Conservation (phyloP, 2,329 filamentous ascomycete species). For the Alternaria sp. region DNA sequence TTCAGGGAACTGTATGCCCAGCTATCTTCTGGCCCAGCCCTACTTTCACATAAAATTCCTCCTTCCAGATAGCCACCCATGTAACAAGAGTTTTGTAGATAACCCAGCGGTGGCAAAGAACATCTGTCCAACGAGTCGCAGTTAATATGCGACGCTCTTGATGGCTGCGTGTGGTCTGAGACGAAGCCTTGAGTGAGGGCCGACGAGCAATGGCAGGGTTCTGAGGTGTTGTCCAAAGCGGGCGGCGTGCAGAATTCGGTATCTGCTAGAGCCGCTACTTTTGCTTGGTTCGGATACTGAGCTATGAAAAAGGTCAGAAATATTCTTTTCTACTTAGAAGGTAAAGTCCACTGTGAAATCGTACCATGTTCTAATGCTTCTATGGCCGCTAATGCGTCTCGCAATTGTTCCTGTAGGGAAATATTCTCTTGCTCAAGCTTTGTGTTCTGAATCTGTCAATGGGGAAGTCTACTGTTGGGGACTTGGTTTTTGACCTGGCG, state of each 20-base stretch:
- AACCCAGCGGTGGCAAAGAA: too few species aligned
- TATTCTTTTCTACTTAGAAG: too few species aligned
- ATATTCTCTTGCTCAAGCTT: slow-evolving; percentile 8
- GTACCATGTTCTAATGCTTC: slow-evolving; percentile 12
- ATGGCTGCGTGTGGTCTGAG: not conserved
- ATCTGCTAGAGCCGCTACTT: not conserved
- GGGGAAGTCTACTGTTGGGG: slow-evolving; percentile 2
- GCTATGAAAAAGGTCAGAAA: not conserved
- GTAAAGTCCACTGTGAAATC: not conserved
- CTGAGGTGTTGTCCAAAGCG: not conserved
- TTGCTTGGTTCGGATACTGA: not conserved
- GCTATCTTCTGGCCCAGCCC: too few species aligned
- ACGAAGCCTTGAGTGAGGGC: not conserved
- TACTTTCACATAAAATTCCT: too few species aligned
- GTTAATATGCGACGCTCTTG: too few species aligned
- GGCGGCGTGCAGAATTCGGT: not conserved
- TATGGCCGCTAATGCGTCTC: slow-evolving; percentile 5
- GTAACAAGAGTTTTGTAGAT: too few species aligned
- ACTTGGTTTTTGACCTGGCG: slow-evolving; percentile 6
- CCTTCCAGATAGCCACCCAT: too few species aligned
- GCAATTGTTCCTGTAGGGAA: slow-evolving; percentile 3
- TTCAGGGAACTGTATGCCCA: too few species aligned
- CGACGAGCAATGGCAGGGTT: not conserved
- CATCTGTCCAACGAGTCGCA: too few species aligned
- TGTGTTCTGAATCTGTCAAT: slow-evolving; percentile 14